A percentile compares a stretch with the other conserved stretches of the same genome.
phyloP scores from a whole-genome alignment of 257 asterid species.

The Paraleonurus japonicus region DNA sequence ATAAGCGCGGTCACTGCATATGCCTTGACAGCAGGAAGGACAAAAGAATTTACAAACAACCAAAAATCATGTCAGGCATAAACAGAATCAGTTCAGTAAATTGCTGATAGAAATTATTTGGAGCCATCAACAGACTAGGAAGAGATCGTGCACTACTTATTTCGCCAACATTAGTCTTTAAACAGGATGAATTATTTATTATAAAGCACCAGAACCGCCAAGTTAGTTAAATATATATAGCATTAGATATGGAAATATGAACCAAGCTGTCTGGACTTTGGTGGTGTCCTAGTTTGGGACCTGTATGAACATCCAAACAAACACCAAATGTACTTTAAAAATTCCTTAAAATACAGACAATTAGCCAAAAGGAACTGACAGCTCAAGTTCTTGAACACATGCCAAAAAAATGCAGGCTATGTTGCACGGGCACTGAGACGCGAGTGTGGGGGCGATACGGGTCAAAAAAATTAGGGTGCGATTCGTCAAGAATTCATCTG shows the following conservation, averaged over 20 bases:
- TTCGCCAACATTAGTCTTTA: background rate
- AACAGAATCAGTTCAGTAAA: background rate
- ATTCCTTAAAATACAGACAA: background rate
- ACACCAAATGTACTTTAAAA: background rate
- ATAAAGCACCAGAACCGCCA: background rate
- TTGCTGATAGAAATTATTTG: background rate
- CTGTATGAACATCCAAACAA: background rate
- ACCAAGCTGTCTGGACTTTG: background rate
- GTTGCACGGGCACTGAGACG: too few species aligned
- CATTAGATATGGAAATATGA: background rate
- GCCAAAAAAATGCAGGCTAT: too few species aligned
- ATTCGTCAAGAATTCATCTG: too few species aligned
- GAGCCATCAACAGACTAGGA: background rate
- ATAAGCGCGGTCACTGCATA: constrained; percentile 71
- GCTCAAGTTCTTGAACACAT: background rate
- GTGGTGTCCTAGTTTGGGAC: background rate
- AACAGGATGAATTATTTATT: background rate
- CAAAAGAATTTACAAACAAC: constrained; percentile 17
- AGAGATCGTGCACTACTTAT: background rate
- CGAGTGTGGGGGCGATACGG: too few species aligned
- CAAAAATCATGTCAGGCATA: constrained; percentile 9
- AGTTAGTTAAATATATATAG: background rate
- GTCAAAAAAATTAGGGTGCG: too few species aligned
- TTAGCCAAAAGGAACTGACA: background rate
- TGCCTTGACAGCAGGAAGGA: constrained; percentile 45